Percentiles rank a stretch among this genome's conserved stretches.
Conservation (phyloP, 1,284 basidiomycete species). For the Trichosporon coremiiforme region DNA sequence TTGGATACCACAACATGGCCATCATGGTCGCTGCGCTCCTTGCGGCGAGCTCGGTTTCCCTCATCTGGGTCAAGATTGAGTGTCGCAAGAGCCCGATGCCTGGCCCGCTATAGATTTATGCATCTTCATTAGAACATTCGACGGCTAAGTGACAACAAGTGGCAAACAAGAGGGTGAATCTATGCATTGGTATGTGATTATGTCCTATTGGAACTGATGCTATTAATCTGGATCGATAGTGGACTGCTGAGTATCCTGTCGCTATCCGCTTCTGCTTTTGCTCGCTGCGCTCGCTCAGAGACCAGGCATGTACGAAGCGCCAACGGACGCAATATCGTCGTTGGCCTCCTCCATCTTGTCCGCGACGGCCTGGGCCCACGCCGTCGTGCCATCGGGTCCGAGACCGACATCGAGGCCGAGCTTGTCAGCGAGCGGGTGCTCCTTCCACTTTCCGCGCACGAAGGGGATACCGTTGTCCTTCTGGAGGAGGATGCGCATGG, state of each 20-base stretch:
- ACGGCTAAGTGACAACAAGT: too few species aligned
- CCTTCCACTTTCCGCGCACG: slow-evolving; percentile 50
- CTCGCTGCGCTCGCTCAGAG: neutral
- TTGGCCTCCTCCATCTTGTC: slow-evolving; percentile 21
- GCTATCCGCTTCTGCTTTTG: too few species aligned
- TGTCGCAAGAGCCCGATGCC: neutral
- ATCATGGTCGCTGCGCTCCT: slow-evolving; percentile 31
- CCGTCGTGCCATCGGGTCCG: slow-evolving; percentile 31
- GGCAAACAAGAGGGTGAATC: slow-evolving; percentile 3
- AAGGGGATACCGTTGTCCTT: slow-evolving; percentile 49
- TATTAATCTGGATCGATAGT: neutral
- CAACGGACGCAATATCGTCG: slow-evolving; percentile 4
- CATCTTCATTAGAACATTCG: too few species aligned
- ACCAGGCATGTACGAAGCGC: slow-evolving; percentile 6
- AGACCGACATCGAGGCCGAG: slow-evolving; percentile 44
- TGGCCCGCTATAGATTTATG: neutral
- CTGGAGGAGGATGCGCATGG: slow-evolving; percentile 34
- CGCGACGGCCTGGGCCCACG: slow-evolving; percentile 35
- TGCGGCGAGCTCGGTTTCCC: slow-evolving; percentile 21
- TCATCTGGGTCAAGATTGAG: slow-evolving; percentile 29
- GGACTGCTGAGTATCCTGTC: too few species aligned
- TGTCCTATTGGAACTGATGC: slow-evolving; percentile 4
- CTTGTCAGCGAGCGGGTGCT: slow-evolving; percentile 40
- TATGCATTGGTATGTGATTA: slow-evolving; percentile 15
- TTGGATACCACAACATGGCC: slow-evolving; percentile 26